Evolutionary conservation across 2,329 filamentous ascomycete genomes (phyloP).

Genomic region (Rachicladosporium sp.): DNA sequence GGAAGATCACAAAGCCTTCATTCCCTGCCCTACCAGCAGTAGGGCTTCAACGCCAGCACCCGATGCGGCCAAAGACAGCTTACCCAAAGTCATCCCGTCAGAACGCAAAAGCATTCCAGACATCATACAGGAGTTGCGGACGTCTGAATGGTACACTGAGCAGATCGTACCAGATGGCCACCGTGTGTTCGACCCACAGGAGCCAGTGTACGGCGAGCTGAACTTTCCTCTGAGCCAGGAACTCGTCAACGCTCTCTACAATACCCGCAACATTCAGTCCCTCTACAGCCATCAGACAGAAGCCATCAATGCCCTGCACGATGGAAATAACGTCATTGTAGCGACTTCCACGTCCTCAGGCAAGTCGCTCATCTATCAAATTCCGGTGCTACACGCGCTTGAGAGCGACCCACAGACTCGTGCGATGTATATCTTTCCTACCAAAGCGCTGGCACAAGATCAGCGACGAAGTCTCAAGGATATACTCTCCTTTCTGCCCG

Average conservation of each 20-base stretch:
- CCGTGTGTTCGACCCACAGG: conserved; percentile 76
- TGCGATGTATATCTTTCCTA: conserved; percentile 97
- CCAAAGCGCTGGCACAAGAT: conserved; percentile 94
- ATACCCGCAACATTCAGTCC: conserved; percentile 71
- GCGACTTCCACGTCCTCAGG: conserved; percentile 92
- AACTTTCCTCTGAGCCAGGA: conserved; percentile 79
- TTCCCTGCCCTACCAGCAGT: conserved; percentile 48
- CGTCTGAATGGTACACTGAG: conserved; percentile 73
- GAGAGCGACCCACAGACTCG: conserved; percentile 65
- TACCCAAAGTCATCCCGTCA: conserved; percentile 63
- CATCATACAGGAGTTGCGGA: conserved; percentile 73
- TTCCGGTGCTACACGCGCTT: conserved; percentile 81
- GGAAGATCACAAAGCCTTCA: conserved; percentile 44
- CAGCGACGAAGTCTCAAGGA: conserved; percentile 81
- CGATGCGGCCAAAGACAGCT: conserved; percentile 25
- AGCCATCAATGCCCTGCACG: conserved; percentile 76
- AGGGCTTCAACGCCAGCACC: conserved; percentile 30
- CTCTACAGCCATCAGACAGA: conserved; percentile 89
- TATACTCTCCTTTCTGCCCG: conserved; percentile 67
- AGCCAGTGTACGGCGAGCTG: conserved; percentile 69
- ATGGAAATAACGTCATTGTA: conserved; percentile 78
- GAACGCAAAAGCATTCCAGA: conserved; percentile 71
- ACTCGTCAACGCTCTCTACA: conserved; percentile 88
- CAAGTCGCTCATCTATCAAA: conserved; percentile 95
- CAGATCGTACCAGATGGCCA: conserved; percentile 93